phyloP scores from a whole-genome alignment of 345 rosid genomes.

The Mallotus nudiflorus region DNA sequence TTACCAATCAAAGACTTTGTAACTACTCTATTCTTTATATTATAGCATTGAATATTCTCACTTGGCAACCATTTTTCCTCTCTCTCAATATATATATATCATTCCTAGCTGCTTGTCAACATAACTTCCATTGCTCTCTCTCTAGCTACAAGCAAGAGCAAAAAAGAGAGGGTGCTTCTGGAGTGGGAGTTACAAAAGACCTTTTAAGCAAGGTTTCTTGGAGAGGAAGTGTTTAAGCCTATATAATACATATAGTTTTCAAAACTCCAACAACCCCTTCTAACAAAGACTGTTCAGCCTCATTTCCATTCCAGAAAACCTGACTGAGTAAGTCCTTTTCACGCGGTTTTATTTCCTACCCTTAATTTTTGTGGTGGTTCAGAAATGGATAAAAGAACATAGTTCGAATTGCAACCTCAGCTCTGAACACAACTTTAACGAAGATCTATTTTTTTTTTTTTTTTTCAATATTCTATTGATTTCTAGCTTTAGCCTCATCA shows the following conservation, averaged over 20 bases:
- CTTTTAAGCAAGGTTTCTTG: slow-evolving; percentile 5
- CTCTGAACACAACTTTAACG: too few species aligned
- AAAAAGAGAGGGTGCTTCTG: background rate
- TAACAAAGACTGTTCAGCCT: background rate
- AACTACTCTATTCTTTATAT: background rate
- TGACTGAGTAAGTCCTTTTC: background rate
- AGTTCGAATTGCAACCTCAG: too few species aligned
- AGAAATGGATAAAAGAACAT: too few species aligned
- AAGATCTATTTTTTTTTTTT: background rate
- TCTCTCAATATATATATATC: background rate
- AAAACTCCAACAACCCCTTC: background rate
- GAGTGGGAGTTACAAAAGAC: background rate
- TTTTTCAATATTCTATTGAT: background rate
- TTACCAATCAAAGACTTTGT: background rate
- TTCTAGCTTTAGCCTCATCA: background rate
- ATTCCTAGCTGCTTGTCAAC: background rate
- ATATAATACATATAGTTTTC: background rate
- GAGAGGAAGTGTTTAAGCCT: background rate
- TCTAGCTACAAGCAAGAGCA: background rate
- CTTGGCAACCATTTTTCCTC: background rate
- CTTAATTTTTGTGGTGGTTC: too few species aligned
- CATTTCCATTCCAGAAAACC: background rate
- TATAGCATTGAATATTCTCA: background rate
- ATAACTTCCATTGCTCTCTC: background rate
- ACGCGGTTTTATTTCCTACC: too few species aligned